Percentiles rank a stretch among this genome's conserved stretches.
Evolutionary conservation across 768 basidiomycete genomes (phyloP).

Genomic region (Serpula lacrymans): DNA sequence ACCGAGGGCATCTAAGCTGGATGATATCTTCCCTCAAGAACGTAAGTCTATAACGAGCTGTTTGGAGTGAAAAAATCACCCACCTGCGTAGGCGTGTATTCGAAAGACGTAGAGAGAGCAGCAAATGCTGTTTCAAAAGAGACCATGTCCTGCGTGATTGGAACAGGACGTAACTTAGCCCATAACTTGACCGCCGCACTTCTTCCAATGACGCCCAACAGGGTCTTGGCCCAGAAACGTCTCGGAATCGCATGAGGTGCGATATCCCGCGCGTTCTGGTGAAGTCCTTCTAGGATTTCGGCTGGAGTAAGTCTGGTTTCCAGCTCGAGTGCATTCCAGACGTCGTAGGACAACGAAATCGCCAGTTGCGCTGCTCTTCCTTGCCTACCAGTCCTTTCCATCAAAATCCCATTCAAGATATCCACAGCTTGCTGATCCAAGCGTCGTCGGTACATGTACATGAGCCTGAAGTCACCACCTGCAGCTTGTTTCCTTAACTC

Average conservation of each 20-base stretch:
- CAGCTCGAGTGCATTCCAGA: conserved; percentile 50
- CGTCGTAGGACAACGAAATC: conserved; percentile 45
- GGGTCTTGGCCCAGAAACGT: conserved; percentile 47
- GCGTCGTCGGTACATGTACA: conserved; percentile 43
- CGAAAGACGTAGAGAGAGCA: conserved; percentile 53
- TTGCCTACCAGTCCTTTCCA: conserved; percentile 34
- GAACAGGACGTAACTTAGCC: conserved; percentile 22
- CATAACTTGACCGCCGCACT: conserved; percentile 38
- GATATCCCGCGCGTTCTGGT: conserved; percentile 3
- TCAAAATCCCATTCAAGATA: conserved; percentile 40
- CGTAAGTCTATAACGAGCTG: conserved; percentile 5
- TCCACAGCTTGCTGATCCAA: conserved; percentile 41
- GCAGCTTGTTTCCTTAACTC: conserved; percentile 23
- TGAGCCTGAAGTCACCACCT: conserved; percentile 40
- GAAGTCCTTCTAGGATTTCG: conserved; percentile 16
- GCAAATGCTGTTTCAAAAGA: conserved; percentile 45
- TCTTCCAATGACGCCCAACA: conserved; percentile 44
- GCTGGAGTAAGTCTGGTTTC: conserved; percentile 37
- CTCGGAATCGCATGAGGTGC: conserved; percentile 35
- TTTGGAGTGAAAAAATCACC: too few relatives aligned
- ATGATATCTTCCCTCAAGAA: conserved; percentile 33
- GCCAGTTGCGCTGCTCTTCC: conserved; percentile 36
- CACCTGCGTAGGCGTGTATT: conserved; percentile 41
- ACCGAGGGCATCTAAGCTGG: conserved; percentile 37
- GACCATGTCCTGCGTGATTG: conserved; percentile 8